A percentile compares a stretch with the other conserved stretches of the same genome.
Conservation (phyloP, 1,284 basidiomycete genomes). For the Sporisorium graminicola region DNA sequence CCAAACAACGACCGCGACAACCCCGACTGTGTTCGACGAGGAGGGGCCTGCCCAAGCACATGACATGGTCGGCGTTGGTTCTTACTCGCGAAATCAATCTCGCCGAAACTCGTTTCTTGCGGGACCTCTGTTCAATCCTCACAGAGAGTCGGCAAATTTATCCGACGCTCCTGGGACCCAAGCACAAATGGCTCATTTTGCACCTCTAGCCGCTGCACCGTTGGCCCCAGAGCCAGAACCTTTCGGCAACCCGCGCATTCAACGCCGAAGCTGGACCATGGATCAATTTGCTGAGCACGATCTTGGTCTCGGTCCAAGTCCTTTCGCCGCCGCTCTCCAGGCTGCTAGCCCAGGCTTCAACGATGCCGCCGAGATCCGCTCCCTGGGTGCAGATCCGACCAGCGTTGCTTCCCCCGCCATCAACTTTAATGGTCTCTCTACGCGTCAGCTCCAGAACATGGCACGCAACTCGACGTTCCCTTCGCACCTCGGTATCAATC, state of each 20-base stretch:
- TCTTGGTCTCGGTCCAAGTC: slow-evolving; percentile 45
- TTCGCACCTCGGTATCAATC: slow-evolving; percentile 54
- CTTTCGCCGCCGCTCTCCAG: slow-evolving; percentile 40
- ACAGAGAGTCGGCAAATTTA: slow-evolving; percentile 3
- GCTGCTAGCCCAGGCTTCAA: slow-evolving; percentile 29
- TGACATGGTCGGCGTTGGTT: slow-evolving; percentile 59
- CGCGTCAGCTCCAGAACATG: slow-evolving; percentile 56
- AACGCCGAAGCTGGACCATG: slow-evolving; percentile 18
- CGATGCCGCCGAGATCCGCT: slow-evolving; percentile 5
- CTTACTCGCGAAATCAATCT: slow-evolving; percentile 48
- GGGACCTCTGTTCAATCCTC: slow-evolving; percentile 22
- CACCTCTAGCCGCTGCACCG: not conserved
- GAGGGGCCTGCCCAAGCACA: not conserved
- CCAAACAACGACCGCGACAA: not conserved
- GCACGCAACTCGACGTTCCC: slow-evolving; percentile 54
- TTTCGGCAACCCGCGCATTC: not conserved
- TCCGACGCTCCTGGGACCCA: slow-evolving; percentile 1
- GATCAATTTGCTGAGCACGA: slow-evolving; percentile 42
- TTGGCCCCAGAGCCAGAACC: not conserved
- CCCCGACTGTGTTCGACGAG: not conserved
- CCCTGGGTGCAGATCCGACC: not conserved
- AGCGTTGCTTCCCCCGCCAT: slow-evolving; percentile 15
- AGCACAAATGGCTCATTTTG: not conserved
- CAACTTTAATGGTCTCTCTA: slow-evolving; percentile 47
- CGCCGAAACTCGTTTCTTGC: slow-evolving; percentile 55